Percentiles rank a stretch among this genome's conserved stretches.
phyloP scores from a whole-genome alignment of 2,329 filamentous ascomycete species.

The Ascochyta viciae-villosae region DNA sequence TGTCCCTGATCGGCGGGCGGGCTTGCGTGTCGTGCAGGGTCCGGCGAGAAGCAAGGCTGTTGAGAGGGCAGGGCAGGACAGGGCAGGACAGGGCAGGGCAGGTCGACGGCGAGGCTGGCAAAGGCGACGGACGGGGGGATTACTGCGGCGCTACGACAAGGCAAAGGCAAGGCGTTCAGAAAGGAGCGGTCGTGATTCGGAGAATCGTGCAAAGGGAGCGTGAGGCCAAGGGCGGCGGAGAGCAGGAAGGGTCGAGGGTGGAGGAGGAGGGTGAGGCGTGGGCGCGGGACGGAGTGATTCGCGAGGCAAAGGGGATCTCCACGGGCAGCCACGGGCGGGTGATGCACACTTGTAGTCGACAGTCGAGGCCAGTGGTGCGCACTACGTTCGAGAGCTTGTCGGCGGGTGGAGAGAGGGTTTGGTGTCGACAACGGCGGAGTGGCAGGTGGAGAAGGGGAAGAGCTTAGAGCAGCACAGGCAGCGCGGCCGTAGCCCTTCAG shows the following conservation, averaged over 20 bases:
- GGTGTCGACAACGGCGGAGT: slow-evolving; percentile 13
- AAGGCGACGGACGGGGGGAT: slow-evolving; percentile 25
- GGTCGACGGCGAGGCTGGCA: slow-evolving; percentile 16
- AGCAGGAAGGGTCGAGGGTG: not conserved
- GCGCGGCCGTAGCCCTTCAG: slow-evolving; percentile 7
- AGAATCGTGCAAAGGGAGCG: slow-evolving; percentile 48
- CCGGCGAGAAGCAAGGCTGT: slow-evolving; percentile 7
- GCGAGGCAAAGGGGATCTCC: slow-evolving; percentile 14
- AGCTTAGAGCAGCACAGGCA: not conserved
- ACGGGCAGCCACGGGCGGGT: slow-evolving; percentile 43
- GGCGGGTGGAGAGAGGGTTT: slow-evolving; percentile 31
- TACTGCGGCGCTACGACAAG: slow-evolving; percentile 21
- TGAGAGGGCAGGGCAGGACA: not conserved
- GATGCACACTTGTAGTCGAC: slow-evolving; percentile 39
- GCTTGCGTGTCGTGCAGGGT: slow-evolving; percentile 32
- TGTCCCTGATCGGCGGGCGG: slow-evolving; percentile 32
- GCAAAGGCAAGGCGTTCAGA: slow-evolving; percentile 24
- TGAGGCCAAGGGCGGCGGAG: slow-evolving; percentile 31
- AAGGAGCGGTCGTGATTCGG: slow-evolving; percentile 46
- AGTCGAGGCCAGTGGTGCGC: slow-evolving; percentile 25
- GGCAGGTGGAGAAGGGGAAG: slow-evolving; percentile 14
- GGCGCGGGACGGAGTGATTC: not conserved
- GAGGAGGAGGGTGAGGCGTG: slow-evolving; percentile 3
- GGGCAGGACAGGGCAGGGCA: not conserved
- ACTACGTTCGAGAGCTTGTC: slow-evolving; percentile 49